Conservation (phyloP, 1,139 yeast species). For the Saccharomyces hybrid region DNA sequence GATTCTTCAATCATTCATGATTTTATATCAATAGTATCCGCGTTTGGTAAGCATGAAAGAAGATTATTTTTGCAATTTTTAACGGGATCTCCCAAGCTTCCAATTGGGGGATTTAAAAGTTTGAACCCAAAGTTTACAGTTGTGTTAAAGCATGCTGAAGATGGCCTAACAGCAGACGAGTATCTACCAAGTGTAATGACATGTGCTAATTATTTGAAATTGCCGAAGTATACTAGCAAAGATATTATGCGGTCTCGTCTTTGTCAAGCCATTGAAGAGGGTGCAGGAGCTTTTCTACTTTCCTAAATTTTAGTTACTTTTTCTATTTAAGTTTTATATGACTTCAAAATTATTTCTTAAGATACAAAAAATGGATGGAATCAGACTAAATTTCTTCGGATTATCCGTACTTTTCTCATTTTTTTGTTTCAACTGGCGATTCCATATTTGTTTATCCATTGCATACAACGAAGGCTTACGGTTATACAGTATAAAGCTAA, state of each 20-base stretch:
- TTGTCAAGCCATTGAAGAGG: slow-evolving; percentile 71
- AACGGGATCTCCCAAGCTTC: slow-evolving; percentile 90
- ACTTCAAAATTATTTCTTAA: neutral
- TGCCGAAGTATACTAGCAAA: slow-evolving; percentile 70
- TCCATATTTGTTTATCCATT: neutral
- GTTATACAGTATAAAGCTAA: neutral
- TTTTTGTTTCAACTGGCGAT: neutral
- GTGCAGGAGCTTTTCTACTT: slow-evolving; percentile 80
- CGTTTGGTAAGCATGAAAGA: slow-evolving; percentile 48
- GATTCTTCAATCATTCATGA: slow-evolving; percentile 60
- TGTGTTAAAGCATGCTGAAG: slow-evolving; percentile 73
- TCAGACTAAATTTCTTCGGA: neutral
- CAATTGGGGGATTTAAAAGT: slow-evolving; percentile 88
- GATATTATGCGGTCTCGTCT: slow-evolving; percentile 54
- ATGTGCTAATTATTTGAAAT: slow-evolving; percentile 87
- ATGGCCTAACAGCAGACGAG: slow-evolving; percentile 61
- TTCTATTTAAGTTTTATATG: neutral
- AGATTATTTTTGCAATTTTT: slow-evolving; percentile 76
- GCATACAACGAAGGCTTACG: neutral
- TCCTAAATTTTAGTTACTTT: slow-evolving; percentile 37
- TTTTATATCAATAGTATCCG: slow-evolving; percentile 52
- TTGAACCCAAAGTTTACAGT: slow-evolving; percentile 80
- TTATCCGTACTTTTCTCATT: neutral
- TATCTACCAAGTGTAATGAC: slow-evolving; percentile 97
- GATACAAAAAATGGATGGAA: neutral